Percentiles rank a stretch among this genome's conserved stretches.
Evolutionary conservation across 495 filamentous ascomycete species (phyloP).

Genomic region (Neurospora sp.): DNA sequence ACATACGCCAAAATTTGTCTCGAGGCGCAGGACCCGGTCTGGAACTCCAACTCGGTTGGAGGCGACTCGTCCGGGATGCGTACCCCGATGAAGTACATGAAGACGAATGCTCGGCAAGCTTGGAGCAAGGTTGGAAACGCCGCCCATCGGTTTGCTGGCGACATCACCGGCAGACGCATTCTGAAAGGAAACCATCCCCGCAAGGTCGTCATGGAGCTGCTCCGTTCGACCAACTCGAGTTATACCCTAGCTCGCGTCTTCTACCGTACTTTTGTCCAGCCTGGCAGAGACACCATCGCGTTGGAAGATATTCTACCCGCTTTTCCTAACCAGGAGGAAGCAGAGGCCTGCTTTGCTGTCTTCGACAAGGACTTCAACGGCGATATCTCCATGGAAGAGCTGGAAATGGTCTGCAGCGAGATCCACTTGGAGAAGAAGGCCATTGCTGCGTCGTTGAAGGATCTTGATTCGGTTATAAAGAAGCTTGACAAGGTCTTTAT

Average conservation of each 20-base stretch:
- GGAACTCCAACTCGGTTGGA: slow-evolving; percentile 18
- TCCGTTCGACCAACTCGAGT: slow-evolving; percentile 60
- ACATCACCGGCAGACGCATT: slow-evolving; percentile 79
- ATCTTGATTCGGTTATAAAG: slow-evolving; percentile 88
- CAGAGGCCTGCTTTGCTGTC: slow-evolving; percentile 83
- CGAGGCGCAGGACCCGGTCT: slow-evolving; percentile 57
- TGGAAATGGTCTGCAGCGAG: slow-evolving; percentile 88
- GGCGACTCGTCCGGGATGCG: slow-evolving; percentile 44
- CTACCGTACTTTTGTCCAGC: slow-evolving; percentile 78
- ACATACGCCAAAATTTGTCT: slow-evolving; percentile 67
- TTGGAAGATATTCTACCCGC: slow-evolving; percentile 68
- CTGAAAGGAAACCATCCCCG: slow-evolving; percentile 69
- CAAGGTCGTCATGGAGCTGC: slow-evolving; percentile 71
- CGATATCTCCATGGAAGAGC: slow-evolving; percentile 91
- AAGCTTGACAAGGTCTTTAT: slow-evolving; percentile 84
- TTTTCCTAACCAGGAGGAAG: slow-evolving; percentile 78
- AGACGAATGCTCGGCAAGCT: slow-evolving; percentile 59
- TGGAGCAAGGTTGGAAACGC: slow-evolving; percentile 77
- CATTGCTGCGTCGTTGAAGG: slow-evolving; percentile 88
- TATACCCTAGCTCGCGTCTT: slow-evolving; percentile 84
- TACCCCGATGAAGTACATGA: slow-evolving; percentile 63
- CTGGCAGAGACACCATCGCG: slow-evolving; percentile 63
- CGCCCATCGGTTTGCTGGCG: slow-evolving; percentile 83
- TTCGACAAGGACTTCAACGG: slow-evolving; percentile 97
- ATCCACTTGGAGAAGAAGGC: slow-evolving; percentile 92